Percentiles rank a stretch among this genome's conserved stretches.
Evolutionary conservation across 169 alveolate species (phyloP).

Genomic region (Cryptosporidium meleagridis): DNA sequence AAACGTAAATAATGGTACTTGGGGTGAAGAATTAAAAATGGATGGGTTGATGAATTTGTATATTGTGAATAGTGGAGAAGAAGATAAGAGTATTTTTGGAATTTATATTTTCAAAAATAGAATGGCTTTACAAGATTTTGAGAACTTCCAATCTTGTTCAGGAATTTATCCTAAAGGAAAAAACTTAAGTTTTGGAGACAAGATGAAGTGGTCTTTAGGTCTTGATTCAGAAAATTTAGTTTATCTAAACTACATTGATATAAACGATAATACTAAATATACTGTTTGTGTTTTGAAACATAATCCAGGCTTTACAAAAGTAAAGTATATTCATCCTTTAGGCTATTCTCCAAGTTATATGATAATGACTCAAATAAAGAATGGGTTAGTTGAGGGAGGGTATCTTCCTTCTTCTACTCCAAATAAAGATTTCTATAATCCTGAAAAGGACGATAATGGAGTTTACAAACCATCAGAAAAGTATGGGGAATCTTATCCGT

Average conservation of each 20-base stretch:
- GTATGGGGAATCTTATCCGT: slow-evolving; percentile 15
- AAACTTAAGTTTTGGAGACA: neutral
- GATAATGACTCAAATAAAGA: neutral
- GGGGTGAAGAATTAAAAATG: slow-evolving; percentile 1
- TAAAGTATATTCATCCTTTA: slow-evolving; percentile 12
- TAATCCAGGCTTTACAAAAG: neutral
- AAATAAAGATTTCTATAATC: slow-evolving; percentile 18
- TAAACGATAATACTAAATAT: neutral
- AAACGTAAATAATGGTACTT: slow-evolving; percentile 39
- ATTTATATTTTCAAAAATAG: slow-evolving; percentile 13
- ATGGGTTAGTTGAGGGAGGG: slow-evolving; percentile 5
- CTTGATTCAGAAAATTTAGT: neutral
- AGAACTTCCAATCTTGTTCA: neutral
- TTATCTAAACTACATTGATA: neutral
- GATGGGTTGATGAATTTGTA: slow-evolving; percentile 14
- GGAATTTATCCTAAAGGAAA: slow-evolving; percentile 13
- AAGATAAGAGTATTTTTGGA: neutral
- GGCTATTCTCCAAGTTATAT: slow-evolving; percentile 23
- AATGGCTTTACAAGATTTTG: slow-evolving; percentile 14
- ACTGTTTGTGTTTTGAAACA: neutral
- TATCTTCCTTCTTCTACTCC: slow-evolving; percentile 8
- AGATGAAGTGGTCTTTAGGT: slow-evolving; percentile 41
- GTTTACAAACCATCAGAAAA: slow-evolving; percentile 5
- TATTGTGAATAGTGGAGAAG: neutral
- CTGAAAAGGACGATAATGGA: neutral